Percentiles rank a stretch among this genome's conserved stretches.
These are phyloP conservation scores for Lachancea waltii DNA, from an alignment of 805 yeast genomes.

Conservation along the genomic window DNA sequence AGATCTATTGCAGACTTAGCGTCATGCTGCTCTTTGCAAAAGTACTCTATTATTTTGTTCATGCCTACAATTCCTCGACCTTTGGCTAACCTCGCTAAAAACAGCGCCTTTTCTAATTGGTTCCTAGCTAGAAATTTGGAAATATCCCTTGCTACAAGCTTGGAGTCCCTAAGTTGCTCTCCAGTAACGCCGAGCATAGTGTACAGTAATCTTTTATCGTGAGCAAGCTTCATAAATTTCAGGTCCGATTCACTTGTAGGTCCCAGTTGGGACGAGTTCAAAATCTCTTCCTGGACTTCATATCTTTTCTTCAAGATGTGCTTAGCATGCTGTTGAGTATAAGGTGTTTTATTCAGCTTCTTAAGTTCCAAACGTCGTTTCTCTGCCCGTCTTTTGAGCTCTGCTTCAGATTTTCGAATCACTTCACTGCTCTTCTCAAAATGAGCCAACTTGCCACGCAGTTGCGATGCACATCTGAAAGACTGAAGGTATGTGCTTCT, in stretches of 20 bases:
- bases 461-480: slow-evolving; percentile 3
- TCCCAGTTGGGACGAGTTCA: slow-evolving; percentile 28
- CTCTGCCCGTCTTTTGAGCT: slow-evolving; percentile 14
- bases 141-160: slow-evolving; percentile 48
- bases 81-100: slow-evolving; percentile 42
- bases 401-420: slow-evolving; percentile 18
- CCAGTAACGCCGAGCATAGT: slow-evolving; percentile 54
- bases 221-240: slow-evolving; percentile 25
- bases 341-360: slow-evolving; percentile 22
- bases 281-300: slow-evolving; percentile 16
- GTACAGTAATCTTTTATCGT: slow-evolving; percentile 43
- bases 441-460: slow-evolving; percentile 6
- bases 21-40: slow-evolving; percentile 36
- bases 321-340: slow-evolving; percentile 25
- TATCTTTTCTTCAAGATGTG: slow-evolving; percentile 19
- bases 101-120: slow-evolving; percentile 47
- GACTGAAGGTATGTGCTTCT: too few species aligned
- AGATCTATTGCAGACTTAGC: slow-evolving; percentile 45
- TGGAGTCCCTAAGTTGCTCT: slow-evolving; percentile 52
- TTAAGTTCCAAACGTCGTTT: slow-evolving; percentile 17
- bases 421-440: slow-evolving; percentile 7
- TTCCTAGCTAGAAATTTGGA: slow-evolving; percentile 44
- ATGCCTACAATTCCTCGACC: slow-evolving; percentile 51
- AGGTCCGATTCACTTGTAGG: slow-evolving; percentile 34
- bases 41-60: slow-evolving; percentile 54